Evolutionary conservation across 768 basidiomycete genomes (phyloP).

Genomic region (Kondoa malvinella): DNA sequence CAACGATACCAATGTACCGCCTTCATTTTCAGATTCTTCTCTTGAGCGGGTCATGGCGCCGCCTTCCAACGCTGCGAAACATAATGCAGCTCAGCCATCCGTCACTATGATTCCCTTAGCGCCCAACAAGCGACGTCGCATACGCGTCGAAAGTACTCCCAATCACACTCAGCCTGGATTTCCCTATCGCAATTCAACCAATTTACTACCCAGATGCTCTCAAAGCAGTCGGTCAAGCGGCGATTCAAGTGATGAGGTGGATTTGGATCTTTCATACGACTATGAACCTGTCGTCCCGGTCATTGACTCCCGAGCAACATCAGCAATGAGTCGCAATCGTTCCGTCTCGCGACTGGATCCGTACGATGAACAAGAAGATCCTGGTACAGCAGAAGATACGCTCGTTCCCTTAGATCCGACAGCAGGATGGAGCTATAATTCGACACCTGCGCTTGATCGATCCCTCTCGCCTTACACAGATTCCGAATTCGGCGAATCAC

Average conservation of each 20-base stretch:
- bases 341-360: not conserved
- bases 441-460: not conserved
- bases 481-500: not conserved
- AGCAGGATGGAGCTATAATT: not conserved
- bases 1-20: not conserved
- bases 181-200: not conserved
- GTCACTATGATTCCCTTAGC: not conserved
- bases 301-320: not conserved
- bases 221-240: not conserved
- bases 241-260: constrained; percentile 1
- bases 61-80: not conserved
- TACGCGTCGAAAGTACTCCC: not conserved
- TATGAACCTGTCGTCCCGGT: not conserved
- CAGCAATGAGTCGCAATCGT: not conserved
- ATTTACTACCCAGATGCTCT: not conserved
- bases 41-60: not conserved
- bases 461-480: not conserved
- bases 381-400: not conserved
- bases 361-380: not conserved
- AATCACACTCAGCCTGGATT: not conserved
- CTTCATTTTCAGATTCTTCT: not conserved
- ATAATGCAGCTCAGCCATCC: not conserved
- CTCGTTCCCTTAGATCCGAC: not conserved
- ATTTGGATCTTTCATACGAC: constrained; percentile 1
- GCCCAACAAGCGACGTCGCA: not conserved